These are phyloP conservation scores for Candida easanensis DNA, from an alignment of 805 yeast genomes.

Conservation along the genomic window DNA sequence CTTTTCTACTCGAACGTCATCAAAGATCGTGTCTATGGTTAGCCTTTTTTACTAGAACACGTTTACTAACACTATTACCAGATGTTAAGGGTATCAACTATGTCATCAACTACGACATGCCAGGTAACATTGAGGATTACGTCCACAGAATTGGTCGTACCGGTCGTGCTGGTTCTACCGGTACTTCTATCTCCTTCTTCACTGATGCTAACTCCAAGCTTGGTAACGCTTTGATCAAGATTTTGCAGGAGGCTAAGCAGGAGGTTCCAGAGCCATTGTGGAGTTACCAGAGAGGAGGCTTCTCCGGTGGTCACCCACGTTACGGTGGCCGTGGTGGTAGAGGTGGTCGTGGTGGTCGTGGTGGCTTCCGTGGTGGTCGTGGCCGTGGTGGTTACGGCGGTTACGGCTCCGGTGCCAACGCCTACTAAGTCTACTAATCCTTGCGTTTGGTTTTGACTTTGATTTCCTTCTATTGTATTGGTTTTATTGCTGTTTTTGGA, in stretches of 20 bases:
- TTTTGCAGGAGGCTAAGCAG: constrained; percentile 95
- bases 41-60: not conserved
- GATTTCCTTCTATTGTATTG: not conserved
- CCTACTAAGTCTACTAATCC: not conserved
- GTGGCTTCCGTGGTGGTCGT: constrained; percentile 32
- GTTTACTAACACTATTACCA: constrained; percentile 37
- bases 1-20: too few species aligned
- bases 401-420: constrained; percentile 4
- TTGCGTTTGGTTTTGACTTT: not conserved
- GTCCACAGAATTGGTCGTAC: constrained; percentile 96
- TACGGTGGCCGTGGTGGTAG: constrained; percentile 36
- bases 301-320: constrained; percentile 57
- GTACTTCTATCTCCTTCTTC: constrained; percentile 94
- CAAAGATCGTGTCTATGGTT: constrained; percentile 4
- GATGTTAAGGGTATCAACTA: constrained; percentile 97
- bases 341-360: constrained; percentile 35
- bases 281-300: constrained; percentile 72
- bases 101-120: constrained; percentile 96
- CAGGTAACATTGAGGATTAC: constrained; percentile 96
- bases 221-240: constrained; percentile 86
- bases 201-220: constrained; percentile 82
- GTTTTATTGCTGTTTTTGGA: too few species aligned
- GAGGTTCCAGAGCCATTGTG: constrained; percentile 75
- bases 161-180: constrained; percentile 96
- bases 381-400: constrained; percentile 19